Conservation (phyloP, 805 yeast genomes). For the Candida ovalis region DNA sequence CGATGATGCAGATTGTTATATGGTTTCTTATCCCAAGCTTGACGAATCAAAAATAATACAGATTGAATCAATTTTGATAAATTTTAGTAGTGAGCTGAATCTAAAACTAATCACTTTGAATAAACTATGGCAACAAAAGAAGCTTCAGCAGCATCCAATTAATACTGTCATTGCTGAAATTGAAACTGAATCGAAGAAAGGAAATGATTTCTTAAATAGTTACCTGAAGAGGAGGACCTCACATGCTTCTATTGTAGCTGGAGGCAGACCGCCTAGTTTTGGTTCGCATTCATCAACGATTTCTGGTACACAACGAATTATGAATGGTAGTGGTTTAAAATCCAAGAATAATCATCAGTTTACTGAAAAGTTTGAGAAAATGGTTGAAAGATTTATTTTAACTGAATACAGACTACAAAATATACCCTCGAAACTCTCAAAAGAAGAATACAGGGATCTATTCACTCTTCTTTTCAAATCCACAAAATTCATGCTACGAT, state of each 20-base stretch:
- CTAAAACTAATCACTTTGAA: conserved; percentile 6
- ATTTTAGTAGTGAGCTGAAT: conserved; percentile 12
- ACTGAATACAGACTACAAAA: conserved; percentile 36
- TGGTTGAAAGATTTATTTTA: conserved; percentile 31
- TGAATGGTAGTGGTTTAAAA: background rate
- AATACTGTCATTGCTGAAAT: conserved; percentile 9
- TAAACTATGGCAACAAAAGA: conserved; percentile 6
- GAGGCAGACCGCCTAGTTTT: background rate
- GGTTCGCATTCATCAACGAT: background rate
- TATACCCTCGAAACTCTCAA: conserved; percentile 24
- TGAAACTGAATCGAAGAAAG: conserved; percentile 13
- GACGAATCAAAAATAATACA: conserved; percentile 3
- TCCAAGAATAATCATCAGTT: background rate
- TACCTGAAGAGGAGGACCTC: conserved; percentile 17
- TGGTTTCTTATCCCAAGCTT: conserved; percentile 15
- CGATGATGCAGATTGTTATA: conserved; percentile 3
- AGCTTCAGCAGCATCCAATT: conserved; percentile 1
- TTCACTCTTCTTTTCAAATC: conserved; percentile 34
- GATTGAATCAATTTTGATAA: conserved; percentile 11
- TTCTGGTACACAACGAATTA: background rate
- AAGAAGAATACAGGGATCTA: conserved; percentile 31
- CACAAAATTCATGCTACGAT: conserved; percentile 36
- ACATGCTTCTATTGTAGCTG: background rate
- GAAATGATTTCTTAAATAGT: conserved; percentile 18
- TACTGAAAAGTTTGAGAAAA: conserved; percentile 11